Base-by-base conservation (phyloP, 2,329 filamentous ascomycete species). In the Fusarium falciforme region DNA sequence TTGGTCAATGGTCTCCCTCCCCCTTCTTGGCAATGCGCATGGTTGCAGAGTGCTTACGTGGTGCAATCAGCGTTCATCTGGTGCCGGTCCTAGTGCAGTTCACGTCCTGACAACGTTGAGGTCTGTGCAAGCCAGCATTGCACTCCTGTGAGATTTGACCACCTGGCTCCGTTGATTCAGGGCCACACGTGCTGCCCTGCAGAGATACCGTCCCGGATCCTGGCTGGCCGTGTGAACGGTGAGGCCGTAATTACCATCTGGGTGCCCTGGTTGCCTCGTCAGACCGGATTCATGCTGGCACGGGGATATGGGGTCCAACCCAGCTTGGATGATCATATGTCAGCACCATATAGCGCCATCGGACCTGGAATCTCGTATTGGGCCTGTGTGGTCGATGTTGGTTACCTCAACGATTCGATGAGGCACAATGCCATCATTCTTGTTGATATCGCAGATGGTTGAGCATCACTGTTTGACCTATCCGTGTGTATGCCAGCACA, bases 21-120 rank as follows among this genome's bases (percentile, higher is more conserved):
- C 64, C 42, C 62, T 25, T 29, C 25, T 29, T 67, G 33, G 47
- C 58, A 49, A 31, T 60, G 42, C 67, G 72, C 74, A 72, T 73
- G 68, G 71, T 65, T 60, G 64, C n/a, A 36, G 47, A 65, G 54
- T 70, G 68, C 73, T 68, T 59, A 69, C 67, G 69, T 74, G 67
- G 66, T 66, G 64, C 67, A 59, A 44, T 66, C 64, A 66, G 35
- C 54, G 14, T 54, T 62, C 54, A 68, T 61, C 57, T 40, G 49
- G 60, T 57, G 22, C 31, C 61, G 61, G 27, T 62, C 67, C 36
- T 67, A 17, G 60, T 62, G 64, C 58, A 38, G 54, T 68, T 71
- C 68, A 63, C 64, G 64, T 35, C 67, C 72, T 70, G 69, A 65
- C 65, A 33, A 64, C 57, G 25, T 49, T 57, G 35, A 22, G 27